Evolutionary conservation across 1,139 yeast genomes (phyloP), one percentile per base, ranked within the genome.

Genomic region (Oligophagozyma castellii): DNA sequence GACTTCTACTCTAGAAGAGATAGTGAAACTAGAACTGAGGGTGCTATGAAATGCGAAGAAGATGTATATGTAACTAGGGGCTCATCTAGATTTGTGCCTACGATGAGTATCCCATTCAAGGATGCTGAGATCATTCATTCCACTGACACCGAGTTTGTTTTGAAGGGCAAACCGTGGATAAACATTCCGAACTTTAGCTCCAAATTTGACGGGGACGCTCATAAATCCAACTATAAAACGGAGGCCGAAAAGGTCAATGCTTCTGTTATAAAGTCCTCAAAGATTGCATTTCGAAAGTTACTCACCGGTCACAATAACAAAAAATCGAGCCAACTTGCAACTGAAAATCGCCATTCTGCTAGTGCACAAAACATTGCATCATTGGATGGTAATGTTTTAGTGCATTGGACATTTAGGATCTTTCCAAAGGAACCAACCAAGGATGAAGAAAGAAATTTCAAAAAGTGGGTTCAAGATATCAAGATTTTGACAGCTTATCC

Each of bases 381-480:
- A 7, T 18, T 10, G 7, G 8, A 18, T 7, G 10, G 10, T 18
- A 18, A 18, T 18, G 20, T 18, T 7, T 18, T 10, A 10, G 10
- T 10, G 20, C 7, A 18, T 7, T 18, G 20, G 20, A 7, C 8
- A 7, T 18, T 18, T 18, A 18, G 20, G 10, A 18, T 18, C 7
- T 18, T 10, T 18, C 7, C 10, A 10, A 10, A 10, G 13, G 19
- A 14, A 24, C 27, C 27, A 16, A 24, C 13, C 16, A 7, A 16
- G 5, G 38, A 35, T 4, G 36, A 35, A 3, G 10, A 14, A 5
- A 28, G 29, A 22, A 12, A 10, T 2, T 29, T 30, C 21, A 35
- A 33, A 18, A 33, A 29, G 26, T 35, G 38, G 38, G 20, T 23
- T 12, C 39, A 37, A 27, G 43, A 44, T 5, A 28, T 43, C 14